Base-by-base conservation (phyloP, 306 rosid species). In the Dryas octopetala region DNA sequence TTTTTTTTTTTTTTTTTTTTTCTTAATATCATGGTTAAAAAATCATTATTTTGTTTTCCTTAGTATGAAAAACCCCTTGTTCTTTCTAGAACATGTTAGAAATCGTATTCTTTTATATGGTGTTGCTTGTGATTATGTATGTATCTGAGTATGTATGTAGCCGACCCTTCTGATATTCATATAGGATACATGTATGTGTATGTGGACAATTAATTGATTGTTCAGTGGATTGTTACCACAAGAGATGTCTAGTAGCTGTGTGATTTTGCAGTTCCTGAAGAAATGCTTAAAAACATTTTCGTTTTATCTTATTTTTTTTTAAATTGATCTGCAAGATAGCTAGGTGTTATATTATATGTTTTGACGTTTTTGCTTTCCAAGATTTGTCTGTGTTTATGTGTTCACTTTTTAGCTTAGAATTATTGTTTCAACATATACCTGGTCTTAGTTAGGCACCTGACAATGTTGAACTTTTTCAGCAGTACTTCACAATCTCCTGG, bases 401-500 rank as follows among this genome's bases (percentile, higher is more conserved):
- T 63, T 16, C 9, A 17, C 17, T 43, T 65, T 17, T 15, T 44
- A 44, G 70, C 51, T 43, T 65, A 65, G 54, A 3, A 28, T n/a
- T 11, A 46, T 32, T 61, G 38, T 8, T 54, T 68, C 38, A 26
- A 23, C 10, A 26, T 44, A 14, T 40, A 19, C 62, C 38, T 11
- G 45, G 64, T 78, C 66, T 70, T 80, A 41, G 50, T 68, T 38
- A 62, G 80, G 67, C n/a, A 80, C 74, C 85, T 83, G 77, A 80
- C 67, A 68, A 58, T 76, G 78, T 74, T 84, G 76, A 63, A 74
- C 86, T 65, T 76, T 84, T 82, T 74, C 82, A 81, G 87, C 90
- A 88, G 91, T 83, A 70, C 76, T 76, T 83, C 87, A 85, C 97
- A 90, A 23, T 91, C 98, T 80, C 89, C 98, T 73, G 90, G 83